Conservation (phyloP, 495 filamentous ascomycete species). For the Tuber calosporum region DNA sequence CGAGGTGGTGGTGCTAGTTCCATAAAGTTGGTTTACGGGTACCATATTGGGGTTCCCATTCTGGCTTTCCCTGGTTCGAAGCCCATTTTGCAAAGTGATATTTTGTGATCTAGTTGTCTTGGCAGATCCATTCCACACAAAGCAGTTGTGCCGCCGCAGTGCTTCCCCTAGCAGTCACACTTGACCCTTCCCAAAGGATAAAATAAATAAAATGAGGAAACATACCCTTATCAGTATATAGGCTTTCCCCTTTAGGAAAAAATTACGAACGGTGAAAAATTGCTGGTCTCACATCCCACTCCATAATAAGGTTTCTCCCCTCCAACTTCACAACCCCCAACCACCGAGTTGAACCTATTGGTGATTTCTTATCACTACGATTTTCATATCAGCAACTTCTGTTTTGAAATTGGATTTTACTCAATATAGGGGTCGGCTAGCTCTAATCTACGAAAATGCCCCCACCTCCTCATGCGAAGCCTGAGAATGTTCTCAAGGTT, state of each 20-base stretch:
- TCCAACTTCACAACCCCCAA: not conserved
- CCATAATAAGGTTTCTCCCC: not conserved
- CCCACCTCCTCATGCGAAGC: conserved; percentile 90
- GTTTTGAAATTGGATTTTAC: not conserved
- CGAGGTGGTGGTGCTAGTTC: too few species aligned
- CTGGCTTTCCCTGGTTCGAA: not conserved
- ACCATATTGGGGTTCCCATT: too few species aligned
- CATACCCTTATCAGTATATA: not conserved
- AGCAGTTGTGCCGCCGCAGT: not conserved
- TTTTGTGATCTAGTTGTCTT: not conserved
- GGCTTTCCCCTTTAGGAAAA: not conserved
- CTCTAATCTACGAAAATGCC: conserved; percentile 60
- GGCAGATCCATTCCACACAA: not conserved
- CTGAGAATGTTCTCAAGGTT: conserved; percentile 96
- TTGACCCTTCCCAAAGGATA: too few species aligned
- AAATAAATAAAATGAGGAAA: not conserved
- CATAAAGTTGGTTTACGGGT: too few species aligned
- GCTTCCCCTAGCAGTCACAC: not conserved
- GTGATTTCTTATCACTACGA: not conserved
- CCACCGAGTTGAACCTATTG: not conserved
- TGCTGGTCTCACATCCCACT: not conserved
- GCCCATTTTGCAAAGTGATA: not conserved
- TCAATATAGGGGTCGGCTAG: not conserved
- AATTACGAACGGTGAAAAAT: not conserved
- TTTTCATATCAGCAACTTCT: not conserved